Evolutionary conservation across 1,139 yeast genomes (phyloP).

Genomic region (Tardiomyces digboiensis): DNA sequence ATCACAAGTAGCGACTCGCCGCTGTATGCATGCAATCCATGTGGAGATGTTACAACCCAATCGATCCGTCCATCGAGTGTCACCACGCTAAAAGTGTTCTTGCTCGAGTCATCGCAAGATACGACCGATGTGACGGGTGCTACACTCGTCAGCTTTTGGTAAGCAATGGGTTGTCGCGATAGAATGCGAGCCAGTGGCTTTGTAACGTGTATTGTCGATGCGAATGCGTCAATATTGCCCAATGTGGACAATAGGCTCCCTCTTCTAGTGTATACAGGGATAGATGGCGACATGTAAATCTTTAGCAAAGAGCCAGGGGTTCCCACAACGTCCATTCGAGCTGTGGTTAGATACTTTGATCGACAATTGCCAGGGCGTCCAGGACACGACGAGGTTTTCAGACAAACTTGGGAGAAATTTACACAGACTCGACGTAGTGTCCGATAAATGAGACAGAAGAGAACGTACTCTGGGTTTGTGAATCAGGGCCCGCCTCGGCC

Average conservation of each 20-base stretch:
- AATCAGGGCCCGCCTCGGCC: not conserved
- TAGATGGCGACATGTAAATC: slow-evolving; percentile 40
- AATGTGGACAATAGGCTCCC: slow-evolving; percentile 37
- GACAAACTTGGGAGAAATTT: too few relatives aligned
- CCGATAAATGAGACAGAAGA: too few relatives aligned
- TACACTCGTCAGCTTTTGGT: slow-evolving; percentile 6
- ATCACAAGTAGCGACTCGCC: slow-evolving; percentile 19
- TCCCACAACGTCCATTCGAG: slow-evolving; percentile 28
- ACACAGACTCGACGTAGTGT: too few relatives aligned
- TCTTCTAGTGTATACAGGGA: slow-evolving; percentile 35
- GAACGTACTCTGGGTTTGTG: not conserved
- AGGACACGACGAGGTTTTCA: too few relatives aligned
- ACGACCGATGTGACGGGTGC: slow-evolving; percentile 6
- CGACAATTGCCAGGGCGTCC: too few relatives aligned
- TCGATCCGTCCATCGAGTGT: slow-evolving; percentile 31
- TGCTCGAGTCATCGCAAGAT: slow-evolving; percentile 8
- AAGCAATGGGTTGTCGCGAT: slow-evolving; percentile 2
- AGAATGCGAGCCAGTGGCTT: slow-evolving; percentile 1
- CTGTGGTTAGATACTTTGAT: too few relatives aligned
- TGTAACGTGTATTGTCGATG: slow-evolving; percentile 5
- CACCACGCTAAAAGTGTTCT: slow-evolving; percentile 21
- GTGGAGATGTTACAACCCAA: slow-evolving; percentile 20
- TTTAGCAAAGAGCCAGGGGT: slow-evolving; percentile 34
- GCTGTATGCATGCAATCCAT: slow-evolving; percentile 19
- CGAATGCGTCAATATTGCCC: slow-evolving; percentile 24